phyloP scores from a whole-genome alignment of 257 asterid species.

The Catharanthus roseus region DNA sequence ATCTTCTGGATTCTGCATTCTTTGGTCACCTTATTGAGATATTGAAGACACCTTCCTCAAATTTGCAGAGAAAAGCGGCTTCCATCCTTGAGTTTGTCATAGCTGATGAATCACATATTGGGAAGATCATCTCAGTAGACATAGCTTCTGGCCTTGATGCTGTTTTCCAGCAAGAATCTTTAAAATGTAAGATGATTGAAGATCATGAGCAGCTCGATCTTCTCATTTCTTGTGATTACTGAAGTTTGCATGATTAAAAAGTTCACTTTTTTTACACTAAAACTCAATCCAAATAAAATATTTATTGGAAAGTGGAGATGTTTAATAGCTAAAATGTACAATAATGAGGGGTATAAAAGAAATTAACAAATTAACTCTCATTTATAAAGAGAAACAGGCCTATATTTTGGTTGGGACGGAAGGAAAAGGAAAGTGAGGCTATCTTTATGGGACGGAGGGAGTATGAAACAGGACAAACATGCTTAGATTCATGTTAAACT shows the following conservation, averaged over 20 bases:
- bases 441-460: no score
- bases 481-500: not conserved
- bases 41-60: constrained; percentile 53
- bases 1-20: constrained; percentile 46
- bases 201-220: not conserved
- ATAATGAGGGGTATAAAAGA: no score
- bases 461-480: not conserved
- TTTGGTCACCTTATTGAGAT: constrained; percentile 53
- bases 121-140: constrained; percentile 40
- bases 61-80: constrained; percentile 71
- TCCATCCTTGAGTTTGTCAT: constrained; percentile 60
- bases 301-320: no score
- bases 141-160: constrained; percentile 59
- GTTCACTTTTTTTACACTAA: no score
- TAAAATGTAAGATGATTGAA: constrained; percentile 38
- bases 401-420: no score
- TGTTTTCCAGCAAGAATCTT: constrained; percentile 51
- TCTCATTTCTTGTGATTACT: not conserved
- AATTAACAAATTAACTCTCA: no score
- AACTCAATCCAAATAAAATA: no score
- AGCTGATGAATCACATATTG: constrained; percentile 33
- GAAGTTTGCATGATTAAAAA: not conserved
- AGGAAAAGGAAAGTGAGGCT: no score
- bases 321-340: no score
- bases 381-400: no score